Percentiles rank a stretch among this genome's conserved stretches.
Evolutionary conservation across 1,139 yeast genomes (phyloP).

Genomic region (Groenewaldozyma auringiensis): DNA sequence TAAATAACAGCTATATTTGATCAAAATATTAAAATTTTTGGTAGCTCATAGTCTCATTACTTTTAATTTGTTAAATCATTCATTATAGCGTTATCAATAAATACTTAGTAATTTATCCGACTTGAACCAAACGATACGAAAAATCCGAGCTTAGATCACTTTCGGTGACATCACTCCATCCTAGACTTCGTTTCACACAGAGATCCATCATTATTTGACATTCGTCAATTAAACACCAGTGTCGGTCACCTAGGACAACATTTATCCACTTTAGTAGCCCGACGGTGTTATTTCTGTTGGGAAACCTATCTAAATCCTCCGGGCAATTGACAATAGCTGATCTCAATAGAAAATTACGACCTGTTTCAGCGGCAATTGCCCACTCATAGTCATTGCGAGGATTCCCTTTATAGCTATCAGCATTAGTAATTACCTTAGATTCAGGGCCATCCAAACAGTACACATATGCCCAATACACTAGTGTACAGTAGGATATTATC

Average conservation of each 20-base stretch:
- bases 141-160: constrained; percentile 8
- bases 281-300: constrained; percentile 14
- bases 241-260: constrained; percentile 15
- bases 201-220: constrained; percentile 16
- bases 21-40: no score
- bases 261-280: constrained; percentile 18
- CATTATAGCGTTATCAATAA: no score
- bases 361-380: constrained; percentile 16
- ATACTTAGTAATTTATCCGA: no score
- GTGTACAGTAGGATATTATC: constrained; percentile 42
- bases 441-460: constrained; percentile 52
- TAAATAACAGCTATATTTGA: background rate
- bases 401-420: constrained; percentile 4
- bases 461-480: constrained; percentile 51
- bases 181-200: constrained; percentile 22
- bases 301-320: constrained; percentile 11
- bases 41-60: background rate
- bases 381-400: constrained; percentile 12
- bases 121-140: constrained; percentile 12
- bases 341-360: constrained; percentile 12
- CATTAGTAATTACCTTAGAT: constrained; percentile 22
- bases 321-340: constrained; percentile 7
- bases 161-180: constrained; percentile 16
- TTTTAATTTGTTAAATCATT: background rate
- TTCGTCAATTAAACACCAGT: constrained; percentile 19